Evolutionary conservation across 164 flowering plant species (phyloP), one percentile per base, ranked within the genome.

Genomic region (Nymphaea thermarum): DNA sequence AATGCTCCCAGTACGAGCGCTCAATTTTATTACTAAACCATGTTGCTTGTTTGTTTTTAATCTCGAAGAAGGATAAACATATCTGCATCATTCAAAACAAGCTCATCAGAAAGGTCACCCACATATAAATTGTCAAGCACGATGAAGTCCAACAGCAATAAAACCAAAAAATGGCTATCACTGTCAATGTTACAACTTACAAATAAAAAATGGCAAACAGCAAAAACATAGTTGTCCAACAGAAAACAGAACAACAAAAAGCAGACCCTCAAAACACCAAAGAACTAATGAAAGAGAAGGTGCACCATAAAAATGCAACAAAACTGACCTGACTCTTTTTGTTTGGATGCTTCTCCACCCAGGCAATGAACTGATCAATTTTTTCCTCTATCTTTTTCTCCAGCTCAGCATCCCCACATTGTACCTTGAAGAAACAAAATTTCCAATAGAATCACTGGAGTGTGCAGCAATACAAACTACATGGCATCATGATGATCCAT

Each of bases 311-410:
- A 25, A 25, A 25, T 25, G 12, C 55, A 47, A 47, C 42, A 18
- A 4, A 11, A 55, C 44, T n/a, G 36, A 91, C 99, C 96, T 94
- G 99, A 77, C 93, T 91, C 80, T 94, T 94, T 85, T 90, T 94
- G 81, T 94, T 88, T 5, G 97, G 99, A 76, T 94, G 96, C 71
- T 94, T 94, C 75, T 94, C 99, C 43, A 90, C 96, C 94, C 96
- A 88, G 68, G 73, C 80, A 68, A 91, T 83, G 74, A 90, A 94
- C 70, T 90, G 97, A 42, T 88, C 91, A 73, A 94, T 88, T 84
- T 92, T 94, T 77, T 94, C 99, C 74, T 91, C 96, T 51, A 92
- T 84, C 76, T 91, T 94, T 83, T 85, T 91, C 53, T 94, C 97
- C 66, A 94, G 75, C 67, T 91, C 93, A 44, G 73, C 72, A 75